A percentile compares a stretch with the other conserved stretches of the same genome.
Evolutionary conservation across 139 green algal genomes (phyloP).

Genomic region (Raphidocelis subcapitata): DNA sequence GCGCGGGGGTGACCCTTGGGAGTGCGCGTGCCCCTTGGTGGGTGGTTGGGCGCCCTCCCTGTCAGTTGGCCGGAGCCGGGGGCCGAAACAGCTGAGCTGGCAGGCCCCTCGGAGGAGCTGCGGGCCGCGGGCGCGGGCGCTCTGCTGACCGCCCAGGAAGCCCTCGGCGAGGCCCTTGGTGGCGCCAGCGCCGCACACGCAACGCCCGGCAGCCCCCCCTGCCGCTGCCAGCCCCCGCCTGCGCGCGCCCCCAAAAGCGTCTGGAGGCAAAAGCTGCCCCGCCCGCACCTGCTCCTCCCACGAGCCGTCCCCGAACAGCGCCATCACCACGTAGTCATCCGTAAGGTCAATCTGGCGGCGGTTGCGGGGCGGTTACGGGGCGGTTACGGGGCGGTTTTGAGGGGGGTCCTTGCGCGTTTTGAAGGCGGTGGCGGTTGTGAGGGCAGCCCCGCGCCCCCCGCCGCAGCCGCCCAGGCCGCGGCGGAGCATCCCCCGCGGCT

Average conservation of each 20-base stretch:
- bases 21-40: background rate
- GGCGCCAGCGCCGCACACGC: background rate
- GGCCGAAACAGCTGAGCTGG: too few species aligned
- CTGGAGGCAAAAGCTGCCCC: constrained; percentile 8
- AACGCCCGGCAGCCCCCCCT: background rate
- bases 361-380: background rate
- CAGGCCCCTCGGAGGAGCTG: too few species aligned
- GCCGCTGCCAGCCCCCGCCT: background rate
- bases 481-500: too few species aligned
- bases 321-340: constrained; percentile 59
- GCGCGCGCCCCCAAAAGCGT: background rate
- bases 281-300: constrained; percentile 42
- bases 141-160: too few species aligned
- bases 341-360: constrained; percentile 59
- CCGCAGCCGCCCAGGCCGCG: too few species aligned
- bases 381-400: background rate
- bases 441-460: background rate
- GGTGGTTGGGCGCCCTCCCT: background rate
- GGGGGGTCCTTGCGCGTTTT: too few species aligned
- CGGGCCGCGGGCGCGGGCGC: too few species aligned
- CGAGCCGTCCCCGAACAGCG: constrained; percentile 51
- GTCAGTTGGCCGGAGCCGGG: background rate
- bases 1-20: background rate
- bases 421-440: background rate
- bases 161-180: too few species aligned